Conservation (phyloP, 208 protist genomes). For the Phytomonas serpens region DNA sequence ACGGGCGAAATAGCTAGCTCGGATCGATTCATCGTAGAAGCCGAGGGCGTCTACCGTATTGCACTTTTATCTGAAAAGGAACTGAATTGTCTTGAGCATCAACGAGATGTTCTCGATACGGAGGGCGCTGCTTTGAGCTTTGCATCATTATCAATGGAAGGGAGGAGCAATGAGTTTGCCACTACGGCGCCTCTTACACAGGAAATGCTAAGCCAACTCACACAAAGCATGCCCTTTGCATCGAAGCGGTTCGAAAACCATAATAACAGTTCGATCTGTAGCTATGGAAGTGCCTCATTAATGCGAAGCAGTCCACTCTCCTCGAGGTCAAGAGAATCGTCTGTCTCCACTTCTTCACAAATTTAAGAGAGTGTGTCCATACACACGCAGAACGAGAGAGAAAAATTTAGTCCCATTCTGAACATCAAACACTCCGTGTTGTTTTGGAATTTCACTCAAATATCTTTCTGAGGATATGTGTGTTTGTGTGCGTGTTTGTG, state of each 20-base stretch:
- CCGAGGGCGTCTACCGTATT: constrained; percentile 30
- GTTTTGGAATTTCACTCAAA: neutral
- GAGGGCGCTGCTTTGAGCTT: neutral
- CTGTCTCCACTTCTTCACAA: neutral
- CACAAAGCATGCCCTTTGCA: constrained; percentile 10
- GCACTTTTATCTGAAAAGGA: constrained; percentile 15
- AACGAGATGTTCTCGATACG: neutral
- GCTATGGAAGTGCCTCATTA: neutral
- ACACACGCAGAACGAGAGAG: neutral
- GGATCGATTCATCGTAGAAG: constrained; percentile 18
- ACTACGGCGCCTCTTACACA: constrained; percentile 14
- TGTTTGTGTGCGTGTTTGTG: constrained; percentile 6
- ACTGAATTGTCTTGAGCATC: neutral
- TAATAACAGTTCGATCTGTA: neutral
- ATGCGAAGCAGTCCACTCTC: neutral
- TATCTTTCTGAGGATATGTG: neutral
- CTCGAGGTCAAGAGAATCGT: neutral
- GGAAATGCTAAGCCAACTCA: constrained; percentile 22
- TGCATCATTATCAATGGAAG: neutral
- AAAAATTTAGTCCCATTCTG: neutral
- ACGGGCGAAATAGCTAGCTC: neutral
- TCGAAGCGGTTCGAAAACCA: constrained; percentile 5
- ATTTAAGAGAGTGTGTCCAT: neutral
- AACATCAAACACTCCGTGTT: neutral
- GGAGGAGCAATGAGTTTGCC: neutral